Conservation (phyloP, 2,329 filamentous ascomycete genomes). For the Penicillium brevicompactum region DNA sequence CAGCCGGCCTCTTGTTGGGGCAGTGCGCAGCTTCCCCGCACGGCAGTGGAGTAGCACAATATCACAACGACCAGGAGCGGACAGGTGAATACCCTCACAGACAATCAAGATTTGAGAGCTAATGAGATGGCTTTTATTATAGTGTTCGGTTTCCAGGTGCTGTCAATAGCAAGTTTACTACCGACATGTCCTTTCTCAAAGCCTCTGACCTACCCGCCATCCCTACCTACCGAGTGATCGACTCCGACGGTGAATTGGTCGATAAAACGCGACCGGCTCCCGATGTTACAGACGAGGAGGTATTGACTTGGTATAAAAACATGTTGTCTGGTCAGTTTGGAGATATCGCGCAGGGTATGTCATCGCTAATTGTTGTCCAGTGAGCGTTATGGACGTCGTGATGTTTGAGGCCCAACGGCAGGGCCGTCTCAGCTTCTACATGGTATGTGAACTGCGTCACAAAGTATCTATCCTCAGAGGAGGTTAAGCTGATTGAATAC, state of each 20-base stretch:
- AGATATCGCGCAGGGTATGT: neutral
- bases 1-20: conserved; percentile 4
- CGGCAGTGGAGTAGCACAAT: conserved; percentile 56
- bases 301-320: conserved; percentile 62
- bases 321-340: conserved; percentile 58
- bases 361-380: conserved; percentile 35
- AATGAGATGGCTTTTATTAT: conserved; percentile 10
- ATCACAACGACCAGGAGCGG: conserved; percentile 61
- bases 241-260: conserved; percentile 82
- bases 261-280: conserved; percentile 67
- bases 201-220: conserved; percentile 74
- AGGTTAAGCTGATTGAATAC: neutral
- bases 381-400: conserved; percentile 89
- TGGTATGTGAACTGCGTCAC: conserved; percentile 58
- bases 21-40: conserved; percentile 13
- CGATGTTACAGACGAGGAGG: conserved; percentile 66
- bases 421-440: conserved; percentile 93
- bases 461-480: neutral
- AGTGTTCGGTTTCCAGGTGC: conserved; percentile 84
- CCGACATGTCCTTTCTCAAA: conserved; percentile 72
- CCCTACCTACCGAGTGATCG: conserved; percentile 87
- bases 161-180: conserved; percentile 89
- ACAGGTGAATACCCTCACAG: conserved; percentile 50
- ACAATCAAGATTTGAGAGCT: neutral
- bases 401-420: conserved; percentile 99